phyloP scores from a whole-genome alignment of 257 asterid genomes.

The Haberlea rhodopensis region DNA sequence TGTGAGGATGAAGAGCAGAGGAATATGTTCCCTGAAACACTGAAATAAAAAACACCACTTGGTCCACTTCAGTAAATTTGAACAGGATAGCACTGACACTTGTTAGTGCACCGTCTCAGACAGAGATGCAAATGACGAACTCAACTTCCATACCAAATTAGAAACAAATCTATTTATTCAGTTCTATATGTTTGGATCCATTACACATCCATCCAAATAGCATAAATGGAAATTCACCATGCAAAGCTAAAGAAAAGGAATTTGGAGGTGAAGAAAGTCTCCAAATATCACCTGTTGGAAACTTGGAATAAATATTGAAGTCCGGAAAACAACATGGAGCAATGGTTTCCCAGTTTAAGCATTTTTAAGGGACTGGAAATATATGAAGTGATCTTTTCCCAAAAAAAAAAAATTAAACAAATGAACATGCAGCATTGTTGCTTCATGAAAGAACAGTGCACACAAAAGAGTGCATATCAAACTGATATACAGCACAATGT shows the following conservation, averaged over 20 bases:
- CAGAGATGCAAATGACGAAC: background rate
- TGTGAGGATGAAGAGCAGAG: conserved; percentile 69
- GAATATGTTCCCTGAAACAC: conserved; percentile 80
- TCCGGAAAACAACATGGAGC: background rate
- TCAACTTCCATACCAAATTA: background rate
- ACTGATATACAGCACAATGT: background rate
- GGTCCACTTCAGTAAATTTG: conserved; percentile 16
- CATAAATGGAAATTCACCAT: background rate
- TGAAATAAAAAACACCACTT: conserved; percentile 35
- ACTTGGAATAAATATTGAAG: background rate
- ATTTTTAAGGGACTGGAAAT: background rate
- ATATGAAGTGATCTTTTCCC: background rate
- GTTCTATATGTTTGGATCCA: background rate
- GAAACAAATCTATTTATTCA: background rate
- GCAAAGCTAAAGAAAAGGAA: background rate
- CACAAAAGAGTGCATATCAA: background rate
- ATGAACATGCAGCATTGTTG: background rate
- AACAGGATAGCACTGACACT: background rate
- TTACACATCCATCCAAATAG: background rate
- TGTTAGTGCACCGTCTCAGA: background rate
- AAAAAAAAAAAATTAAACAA: too few relatives aligned
- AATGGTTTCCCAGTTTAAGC: background rate
- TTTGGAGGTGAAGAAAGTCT: background rate
- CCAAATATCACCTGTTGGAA: background rate
- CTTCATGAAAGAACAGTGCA: background rate